Conservation (phyloP, 1,139 yeast genomes). For the Debaryomycetaceae sp. region DNA sequence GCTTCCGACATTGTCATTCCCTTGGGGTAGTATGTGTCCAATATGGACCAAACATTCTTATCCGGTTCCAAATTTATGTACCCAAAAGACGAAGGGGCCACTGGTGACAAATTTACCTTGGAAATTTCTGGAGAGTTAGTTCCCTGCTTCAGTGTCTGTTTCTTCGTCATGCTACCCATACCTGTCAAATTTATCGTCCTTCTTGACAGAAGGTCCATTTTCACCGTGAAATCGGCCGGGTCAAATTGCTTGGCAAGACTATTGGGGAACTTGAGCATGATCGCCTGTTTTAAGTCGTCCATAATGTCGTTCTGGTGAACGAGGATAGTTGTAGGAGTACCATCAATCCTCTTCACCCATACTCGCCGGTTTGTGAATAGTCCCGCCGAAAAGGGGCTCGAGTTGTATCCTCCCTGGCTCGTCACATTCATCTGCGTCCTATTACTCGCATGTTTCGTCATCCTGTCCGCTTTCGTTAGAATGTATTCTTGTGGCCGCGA, state of each 20-base stretch:
- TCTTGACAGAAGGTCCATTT: conserved; percentile 26
- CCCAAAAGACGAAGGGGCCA: conserved; percentile 1
- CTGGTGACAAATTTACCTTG: conserved; percentile 2
- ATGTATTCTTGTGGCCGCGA: background rate
- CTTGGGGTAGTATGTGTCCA: conserved; percentile 60
- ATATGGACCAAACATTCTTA: conserved; percentile 52
- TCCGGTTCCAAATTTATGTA: conserved; percentile 57
- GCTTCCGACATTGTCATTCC: conserved; percentile 75
- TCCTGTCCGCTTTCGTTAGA: background rate
- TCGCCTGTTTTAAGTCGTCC: conserved; percentile 67
- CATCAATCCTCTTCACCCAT: conserved; percentile 61
- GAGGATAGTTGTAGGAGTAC: conserved; percentile 64
- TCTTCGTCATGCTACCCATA: background rate
- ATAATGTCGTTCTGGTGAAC: conserved; percentile 56
- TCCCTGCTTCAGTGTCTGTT: conserved; percentile 1
- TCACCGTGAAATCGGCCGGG: conserved; percentile 62
- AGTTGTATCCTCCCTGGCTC: background rate
- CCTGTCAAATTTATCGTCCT: conserved; percentile 4
- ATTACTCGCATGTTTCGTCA: background rate
- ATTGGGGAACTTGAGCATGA: conserved; percentile 64
- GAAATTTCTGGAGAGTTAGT: conserved; percentile 3
- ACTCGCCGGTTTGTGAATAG: conserved; percentile 32
- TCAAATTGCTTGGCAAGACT: conserved; percentile 60
- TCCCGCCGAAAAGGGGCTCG: background rate
- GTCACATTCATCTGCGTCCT: background rate